Percentiles rank a stretch among this genome's conserved stretches.
Conservation (phyloP, 179 eudicot genomes). For the Vitellaria paradoxa region DNA sequence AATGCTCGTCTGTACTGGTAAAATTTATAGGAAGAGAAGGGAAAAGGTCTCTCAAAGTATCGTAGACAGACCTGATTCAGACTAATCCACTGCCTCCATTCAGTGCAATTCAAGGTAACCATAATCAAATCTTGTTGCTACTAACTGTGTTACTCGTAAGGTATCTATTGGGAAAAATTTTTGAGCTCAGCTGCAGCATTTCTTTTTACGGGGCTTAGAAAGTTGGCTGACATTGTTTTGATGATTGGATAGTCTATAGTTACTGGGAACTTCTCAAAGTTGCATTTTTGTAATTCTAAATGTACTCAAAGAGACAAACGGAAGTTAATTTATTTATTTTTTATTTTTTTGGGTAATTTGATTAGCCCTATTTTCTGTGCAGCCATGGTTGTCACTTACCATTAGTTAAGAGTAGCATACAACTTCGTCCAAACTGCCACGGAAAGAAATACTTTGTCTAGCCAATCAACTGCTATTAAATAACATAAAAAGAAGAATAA, state of each 20-base stretch:
- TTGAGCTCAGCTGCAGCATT: not conserved
- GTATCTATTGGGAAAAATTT: not conserved
- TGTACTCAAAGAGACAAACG: too few species aligned
- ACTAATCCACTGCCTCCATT: not conserved
- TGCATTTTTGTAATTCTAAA: not conserved
- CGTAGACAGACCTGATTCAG: not conserved
- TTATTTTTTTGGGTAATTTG: too few species aligned
- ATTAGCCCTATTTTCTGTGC: too few species aligned
- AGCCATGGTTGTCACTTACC: too few species aligned
- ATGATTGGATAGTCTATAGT: not conserved
- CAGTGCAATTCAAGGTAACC: slow-evolving; percentile 4
- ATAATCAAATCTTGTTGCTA: not conserved
- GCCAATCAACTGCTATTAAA: too few species aligned
- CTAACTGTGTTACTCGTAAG: not conserved
- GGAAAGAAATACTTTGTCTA: too few species aligned
- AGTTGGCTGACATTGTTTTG: not conserved
- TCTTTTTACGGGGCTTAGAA: not conserved
- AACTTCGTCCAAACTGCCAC: too few species aligned
- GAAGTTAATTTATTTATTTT: too few species aligned
- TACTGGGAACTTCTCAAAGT: not conserved
- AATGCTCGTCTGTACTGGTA: not conserved
- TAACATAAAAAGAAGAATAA: too few species aligned
- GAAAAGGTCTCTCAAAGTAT: not conserved
- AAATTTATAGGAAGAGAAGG: slow-evolving; percentile 10
- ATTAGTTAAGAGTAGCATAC: too few species aligned